Evolutionary conservation across 1,284 basidiomycete genomes (phyloP).

Genomic region (Coniferiporia sulphurascens): DNA sequence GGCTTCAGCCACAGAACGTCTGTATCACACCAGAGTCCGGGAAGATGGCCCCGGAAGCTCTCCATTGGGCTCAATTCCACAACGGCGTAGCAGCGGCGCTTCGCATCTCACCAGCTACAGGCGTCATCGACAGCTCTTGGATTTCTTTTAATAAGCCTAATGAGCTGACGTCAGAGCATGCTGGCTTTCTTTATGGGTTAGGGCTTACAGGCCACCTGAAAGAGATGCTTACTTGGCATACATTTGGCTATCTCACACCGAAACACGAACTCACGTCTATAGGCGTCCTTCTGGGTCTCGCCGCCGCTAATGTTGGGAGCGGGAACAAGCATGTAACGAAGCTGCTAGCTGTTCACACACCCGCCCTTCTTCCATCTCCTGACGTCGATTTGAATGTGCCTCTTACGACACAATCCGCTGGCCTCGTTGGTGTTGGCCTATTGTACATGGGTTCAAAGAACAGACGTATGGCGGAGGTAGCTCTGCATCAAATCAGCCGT

Average conservation of each 20-base stretch:
- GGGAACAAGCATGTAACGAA: conserved; percentile 86
- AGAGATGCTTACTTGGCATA: conserved; percentile 84
- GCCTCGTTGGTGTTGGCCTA: conserved; percentile 84
- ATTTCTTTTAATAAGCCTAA: conserved; percentile 89
- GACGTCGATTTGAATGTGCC: conserved; percentile 87
- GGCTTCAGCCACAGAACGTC: conserved; percentile 65
- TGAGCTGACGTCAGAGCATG: conserved; percentile 86
- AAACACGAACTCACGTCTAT: conserved; percentile 95
- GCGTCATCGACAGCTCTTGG: conserved; percentile 84
- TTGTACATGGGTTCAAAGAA: conserved; percentile 87
- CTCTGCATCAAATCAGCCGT: conserved; percentile 80
- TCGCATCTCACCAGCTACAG: conserved; percentile 73
- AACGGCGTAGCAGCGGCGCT: conserved; percentile 93
- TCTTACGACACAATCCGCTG: conserved; percentile 86
- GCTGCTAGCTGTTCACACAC: conserved; percentile 88
- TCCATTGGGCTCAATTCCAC: conserved; percentile 95
- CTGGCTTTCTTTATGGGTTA: conserved; percentile 90
- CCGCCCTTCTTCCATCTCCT: conserved; percentile 84
- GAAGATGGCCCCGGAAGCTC: conserved; percentile 64
- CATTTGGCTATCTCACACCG: conserved; percentile 87
- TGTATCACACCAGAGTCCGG: conserved; percentile 58
- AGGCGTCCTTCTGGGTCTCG: conserved; percentile 86
- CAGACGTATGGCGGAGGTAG: conserved; percentile 87
- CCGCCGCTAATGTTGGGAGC: conserved; percentile 88
- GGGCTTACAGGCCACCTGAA: conserved; percentile 90